These are phyloP conservation scores for Hyaloperonospora brassicae DNA, from an alignment of 352 stramenopile species.

Conservation along the genomic window DNA sequence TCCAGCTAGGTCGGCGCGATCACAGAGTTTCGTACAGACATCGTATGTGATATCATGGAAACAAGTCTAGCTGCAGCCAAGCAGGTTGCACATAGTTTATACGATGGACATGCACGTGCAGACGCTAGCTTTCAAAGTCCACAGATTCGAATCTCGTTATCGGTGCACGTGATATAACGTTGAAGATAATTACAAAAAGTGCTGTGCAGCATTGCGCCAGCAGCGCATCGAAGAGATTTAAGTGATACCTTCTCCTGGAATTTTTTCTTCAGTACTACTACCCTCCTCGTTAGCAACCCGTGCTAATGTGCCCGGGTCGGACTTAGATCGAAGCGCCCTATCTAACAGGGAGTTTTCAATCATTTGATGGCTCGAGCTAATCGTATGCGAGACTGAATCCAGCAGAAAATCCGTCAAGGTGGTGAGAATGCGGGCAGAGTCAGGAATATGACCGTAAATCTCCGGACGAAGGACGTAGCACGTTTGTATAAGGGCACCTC, in stretches of 20 bases:
- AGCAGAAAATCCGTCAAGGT: slow-evolving; percentile 65
- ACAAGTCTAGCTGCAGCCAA: no score
- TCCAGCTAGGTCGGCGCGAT: no score
- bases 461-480: slow-evolving; percentile 59
- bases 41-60: no score
- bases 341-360: slow-evolving; percentile 64
- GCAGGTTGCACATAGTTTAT: no score
- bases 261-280: slow-evolving; percentile 10
- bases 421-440: slow-evolving; percentile 52
- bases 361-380: slow-evolving; percentile 61
- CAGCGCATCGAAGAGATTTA: neutral
- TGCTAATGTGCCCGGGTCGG: slow-evolving; percentile 13
- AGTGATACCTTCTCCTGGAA: slow-evolving; percentile 5
- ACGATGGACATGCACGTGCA: no score
- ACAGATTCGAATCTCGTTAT: neutral
- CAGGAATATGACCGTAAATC: slow-evolving; percentile 52
- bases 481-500: slow-evolving; percentile 55
- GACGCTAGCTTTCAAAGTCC: no score
- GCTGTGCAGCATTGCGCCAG: neutral
- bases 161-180: neutral
- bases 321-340: slow-evolving; percentile 19
- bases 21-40: no score
- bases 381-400: slow-evolving; percentile 47
- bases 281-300: slow-evolving; percentile 21
- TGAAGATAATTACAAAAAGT: slow-evolving; percentile 15